Evolutionary conservation across 2,329 filamentous ascomycete species (phyloP).

Genomic region (Alternaria atra): DNA sequence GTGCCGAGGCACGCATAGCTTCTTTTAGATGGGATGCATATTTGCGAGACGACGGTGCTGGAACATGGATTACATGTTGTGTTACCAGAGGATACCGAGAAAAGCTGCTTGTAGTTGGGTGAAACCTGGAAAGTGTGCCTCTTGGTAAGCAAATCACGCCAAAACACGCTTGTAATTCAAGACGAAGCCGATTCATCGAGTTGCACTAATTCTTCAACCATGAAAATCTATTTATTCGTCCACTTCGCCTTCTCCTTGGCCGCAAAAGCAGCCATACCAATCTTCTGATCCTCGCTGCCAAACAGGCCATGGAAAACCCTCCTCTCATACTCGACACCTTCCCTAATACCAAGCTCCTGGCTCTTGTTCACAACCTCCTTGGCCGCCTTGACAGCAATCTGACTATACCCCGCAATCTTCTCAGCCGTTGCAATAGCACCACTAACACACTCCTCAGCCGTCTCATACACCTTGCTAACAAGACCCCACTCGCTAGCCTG

Average conservation of each 20-base stretch:
- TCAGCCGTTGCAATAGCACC: slow-evolving; percentile 83
- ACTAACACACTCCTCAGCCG: slow-evolving; percentile 82
- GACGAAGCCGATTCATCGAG: not conserved
- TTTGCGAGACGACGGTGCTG: not conserved
- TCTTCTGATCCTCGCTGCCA: slow-evolving; percentile 95
- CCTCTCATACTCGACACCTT: slow-evolving; percentile 95
- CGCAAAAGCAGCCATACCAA: slow-evolving; percentile 92
- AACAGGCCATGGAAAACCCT: slow-evolving; percentile 93
- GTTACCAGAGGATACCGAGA: too few relatives aligned
- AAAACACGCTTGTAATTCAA: too few relatives aligned
- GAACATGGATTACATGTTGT: too few relatives aligned
- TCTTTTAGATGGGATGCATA: slow-evolving; percentile 5
- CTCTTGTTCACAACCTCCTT: slow-evolving; percentile 99
- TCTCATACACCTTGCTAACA: slow-evolving; percentile 81
- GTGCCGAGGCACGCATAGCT: slow-evolving; percentile 21
- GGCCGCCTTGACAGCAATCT: slow-evolving; percentile 84
- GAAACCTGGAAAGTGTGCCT: too few relatives aligned
- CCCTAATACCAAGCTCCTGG: slow-evolving; percentile 85
- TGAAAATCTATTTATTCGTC: slow-evolving; percentile 71
- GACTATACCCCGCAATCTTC: slow-evolving; percentile 86
- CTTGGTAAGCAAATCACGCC: too few relatives aligned
- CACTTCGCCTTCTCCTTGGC: slow-evolving; percentile 95
- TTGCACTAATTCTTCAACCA: not conserved
- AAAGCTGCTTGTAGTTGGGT: too few relatives aligned
- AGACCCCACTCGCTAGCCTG: slow-evolving; percentile 92